A percentile compares a stretch with the other conserved stretches of the same genome.
These are phyloP conservation scores for Sclerotiophoma versabilis DNA, from an alignment of 2,329 filamentous ascomycete genomes.

Conservation along the genomic window DNA sequence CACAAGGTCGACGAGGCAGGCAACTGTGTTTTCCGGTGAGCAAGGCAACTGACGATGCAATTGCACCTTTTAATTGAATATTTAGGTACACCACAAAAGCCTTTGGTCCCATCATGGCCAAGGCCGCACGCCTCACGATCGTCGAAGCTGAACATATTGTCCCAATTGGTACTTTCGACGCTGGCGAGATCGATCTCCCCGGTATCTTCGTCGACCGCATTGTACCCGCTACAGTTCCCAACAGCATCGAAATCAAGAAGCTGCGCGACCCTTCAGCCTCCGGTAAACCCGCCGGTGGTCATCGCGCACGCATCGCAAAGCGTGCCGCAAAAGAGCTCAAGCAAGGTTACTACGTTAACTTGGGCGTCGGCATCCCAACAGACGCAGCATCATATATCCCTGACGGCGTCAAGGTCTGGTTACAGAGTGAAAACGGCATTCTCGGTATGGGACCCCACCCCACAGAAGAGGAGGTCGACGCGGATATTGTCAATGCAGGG, in stretches of 20 bases:
- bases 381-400: conserved; percentile 80
- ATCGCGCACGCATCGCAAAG: conserved; percentile 79
- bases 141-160: conserved; percentile 96
- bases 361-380: conserved; percentile 94
- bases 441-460: conserved; percentile 56
- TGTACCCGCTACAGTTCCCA: conserved; percentile 77
- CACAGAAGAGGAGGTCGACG: conserved; percentile 73
- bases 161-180: conserved; percentile 82
- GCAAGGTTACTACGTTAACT: conserved; percentile 92
- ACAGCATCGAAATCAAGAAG: conserved; percentile 72
- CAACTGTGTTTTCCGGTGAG: conserved; percentile 72
- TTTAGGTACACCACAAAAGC: conserved; percentile 48
- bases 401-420: conserved; percentile 61
- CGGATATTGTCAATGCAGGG: conserved; percentile 90
- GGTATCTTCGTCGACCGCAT: conserved; percentile 93
- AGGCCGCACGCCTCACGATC: conserved; percentile 88
- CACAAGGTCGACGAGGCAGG: conserved; percentile 79
- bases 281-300: conserved; percentile 22
- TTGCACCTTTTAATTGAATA: neutral
- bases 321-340: conserved; percentile 91
- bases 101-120: conserved; percentile 69
- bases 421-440: conserved; percentile 64
- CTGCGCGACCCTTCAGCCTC: conserved; percentile 33
- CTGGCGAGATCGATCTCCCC: conserved; percentile 83
- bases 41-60: neutral